These are phyloP conservation scores for Colletotrichum kahawae DNA, from an alignment of 2,329 filamentous ascomycete species.

Conservation along the genomic window DNA sequence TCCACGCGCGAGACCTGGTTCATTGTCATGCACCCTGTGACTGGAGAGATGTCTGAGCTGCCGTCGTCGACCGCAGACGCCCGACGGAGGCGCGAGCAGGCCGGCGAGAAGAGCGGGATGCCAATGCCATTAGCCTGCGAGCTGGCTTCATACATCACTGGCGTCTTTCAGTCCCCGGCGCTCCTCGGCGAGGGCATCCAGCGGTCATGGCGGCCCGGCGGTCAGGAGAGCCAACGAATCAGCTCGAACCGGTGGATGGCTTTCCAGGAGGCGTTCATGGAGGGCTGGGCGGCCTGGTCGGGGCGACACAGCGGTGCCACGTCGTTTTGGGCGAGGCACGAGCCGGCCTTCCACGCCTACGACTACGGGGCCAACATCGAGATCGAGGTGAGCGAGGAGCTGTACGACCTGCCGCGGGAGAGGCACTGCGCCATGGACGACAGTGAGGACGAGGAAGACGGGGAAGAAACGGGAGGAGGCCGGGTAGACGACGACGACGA, in stretches of 20 bases:
- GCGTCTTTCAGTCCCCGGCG: not conserved
- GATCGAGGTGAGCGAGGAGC: not conserved
- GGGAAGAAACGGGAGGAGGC: not conserved
- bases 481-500: constrained; percentile 7
- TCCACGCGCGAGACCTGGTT: constrained; percentile 1
- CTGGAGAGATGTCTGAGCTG: not conserved
- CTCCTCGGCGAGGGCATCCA: not conserved
- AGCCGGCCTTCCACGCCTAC: constrained; percentile 1
- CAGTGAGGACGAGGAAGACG: not conserved
- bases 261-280: not conserved
- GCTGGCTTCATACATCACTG: not conserved
- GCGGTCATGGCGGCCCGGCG: not conserved
- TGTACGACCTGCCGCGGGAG: not conserved
- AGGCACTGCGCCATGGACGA: not conserved
- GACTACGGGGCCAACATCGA: constrained; percentile 6
- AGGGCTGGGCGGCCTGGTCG: not conserved
- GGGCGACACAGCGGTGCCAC: not conserved
- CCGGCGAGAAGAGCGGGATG: not conserved
- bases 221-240: not conserved
- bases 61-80: not conserved
- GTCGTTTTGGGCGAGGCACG: not conserved
- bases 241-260: not conserved
- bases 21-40: not conserved
- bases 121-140: not conserved
- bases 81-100: not conserved